Evolutionary conservation across 2,329 filamentous ascomycete genomes (phyloP).

Genomic region (Penicillium italicum): DNA sequence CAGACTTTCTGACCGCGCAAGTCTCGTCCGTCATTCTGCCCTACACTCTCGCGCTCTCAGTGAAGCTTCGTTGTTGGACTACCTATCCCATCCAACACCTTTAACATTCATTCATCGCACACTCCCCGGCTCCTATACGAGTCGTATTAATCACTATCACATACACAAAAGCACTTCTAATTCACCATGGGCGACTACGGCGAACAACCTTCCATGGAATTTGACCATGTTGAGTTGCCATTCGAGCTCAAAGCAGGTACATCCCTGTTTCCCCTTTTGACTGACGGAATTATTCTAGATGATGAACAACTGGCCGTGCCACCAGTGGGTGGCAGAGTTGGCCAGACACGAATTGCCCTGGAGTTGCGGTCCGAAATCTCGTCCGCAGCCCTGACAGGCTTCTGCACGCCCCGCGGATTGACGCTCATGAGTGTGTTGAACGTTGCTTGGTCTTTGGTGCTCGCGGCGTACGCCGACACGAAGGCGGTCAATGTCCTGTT

Average conservation of each 20-base stretch:
- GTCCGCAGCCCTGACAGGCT: neutral
- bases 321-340: neutral
- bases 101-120: neutral
- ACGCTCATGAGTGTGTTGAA: neutral
- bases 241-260: conserved; percentile 1
- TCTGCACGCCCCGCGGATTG: neutral
- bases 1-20: neutral
- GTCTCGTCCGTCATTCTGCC: neutral
- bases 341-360: neutral
- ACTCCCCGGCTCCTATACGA: neutral
- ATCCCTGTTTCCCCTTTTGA: neutral
- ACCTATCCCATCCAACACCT: neutral
- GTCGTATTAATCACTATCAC: neutral
- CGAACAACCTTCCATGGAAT: neutral
- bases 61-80: neutral
- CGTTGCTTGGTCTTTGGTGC: conserved; percentile 1
- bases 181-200: conserved; percentile 1
- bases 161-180: neutral
- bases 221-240: neutral
- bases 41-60: neutral
- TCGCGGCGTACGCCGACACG: neutral
- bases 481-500: neutral
- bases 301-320: neutral
- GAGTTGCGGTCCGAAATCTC: neutral
- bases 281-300: conserved; percentile 3